Evolutionary conservation across 176 grass and related monocot species (phyloP).

Genomic region (Cocos nucifera): DNA sequence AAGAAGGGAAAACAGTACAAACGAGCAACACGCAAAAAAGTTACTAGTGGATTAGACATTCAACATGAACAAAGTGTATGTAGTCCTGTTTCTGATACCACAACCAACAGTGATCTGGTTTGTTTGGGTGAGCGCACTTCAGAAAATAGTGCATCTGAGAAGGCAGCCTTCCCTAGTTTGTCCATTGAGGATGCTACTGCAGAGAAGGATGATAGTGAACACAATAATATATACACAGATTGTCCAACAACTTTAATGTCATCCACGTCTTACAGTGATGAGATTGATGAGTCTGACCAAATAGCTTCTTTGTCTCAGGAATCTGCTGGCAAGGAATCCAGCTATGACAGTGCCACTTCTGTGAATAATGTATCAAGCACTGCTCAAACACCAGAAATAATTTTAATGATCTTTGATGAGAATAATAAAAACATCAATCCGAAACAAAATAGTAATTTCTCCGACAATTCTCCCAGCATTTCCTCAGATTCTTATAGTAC

Average conservation of each 20-base stretch:
- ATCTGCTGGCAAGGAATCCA: constrained; percentile 18
- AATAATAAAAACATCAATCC: background rate
- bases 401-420: background rate
- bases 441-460: background rate
- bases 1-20: constrained; percentile 60
- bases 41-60: constrained; percentile 25
- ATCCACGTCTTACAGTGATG: constrained; percentile 36
- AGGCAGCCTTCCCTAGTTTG: constrained; percentile 35
- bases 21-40: constrained; percentile 23
- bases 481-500: constrained; percentile 9
- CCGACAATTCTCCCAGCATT: constrained; percentile 12
- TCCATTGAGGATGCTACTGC: constrained; percentile 43
- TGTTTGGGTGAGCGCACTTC: constrained; percentile 33
- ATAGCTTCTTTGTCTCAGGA: constrained; percentile 17
- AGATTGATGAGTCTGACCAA: constrained; percentile 33
- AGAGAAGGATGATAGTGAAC: constrained; percentile 48
- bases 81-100: constrained; percentile 10
- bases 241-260: constrained; percentile 34
- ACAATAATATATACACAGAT: constrained; percentile 34
- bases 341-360: constrained; percentile 10
- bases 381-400: background rate
- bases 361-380: constrained; percentile 19
- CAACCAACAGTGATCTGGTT: constrained; percentile 2
- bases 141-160: constrained; percentile 42
- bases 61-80: constrained; percentile 20